Conservation (phyloP, 257 asterid species). For the Ligustrum vulgare region DNA sequence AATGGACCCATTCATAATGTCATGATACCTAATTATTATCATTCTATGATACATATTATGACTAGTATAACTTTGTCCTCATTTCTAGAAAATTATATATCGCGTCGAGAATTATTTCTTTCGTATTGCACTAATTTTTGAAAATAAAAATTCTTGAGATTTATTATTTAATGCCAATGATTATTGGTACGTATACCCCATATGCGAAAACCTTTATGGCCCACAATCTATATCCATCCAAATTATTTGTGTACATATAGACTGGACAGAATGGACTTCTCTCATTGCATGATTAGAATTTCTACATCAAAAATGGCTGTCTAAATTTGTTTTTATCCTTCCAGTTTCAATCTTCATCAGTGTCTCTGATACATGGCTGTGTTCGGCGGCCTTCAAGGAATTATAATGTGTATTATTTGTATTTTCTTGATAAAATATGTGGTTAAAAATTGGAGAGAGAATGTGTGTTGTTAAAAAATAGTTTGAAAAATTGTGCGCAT, state of each 20-base stretch:
- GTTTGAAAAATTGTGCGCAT: too few species aligned
- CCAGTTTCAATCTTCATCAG: background rate
- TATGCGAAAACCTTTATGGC: background rate
- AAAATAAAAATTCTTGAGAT: background rate
- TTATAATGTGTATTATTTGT: too few species aligned
- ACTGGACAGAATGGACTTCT: constrained; percentile 30
- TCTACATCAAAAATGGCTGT: constrained; percentile 32
- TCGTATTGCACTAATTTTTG: background rate
- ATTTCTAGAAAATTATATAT: background rate
- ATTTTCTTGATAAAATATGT: too few species aligned
- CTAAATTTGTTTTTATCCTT: constrained; percentile 19
- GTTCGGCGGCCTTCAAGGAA: too few species aligned
- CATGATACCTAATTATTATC: constrained; percentile 30
- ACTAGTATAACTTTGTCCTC: constrained; percentile 27
- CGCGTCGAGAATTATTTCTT: background rate
- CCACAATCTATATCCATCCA: constrained; percentile 23
- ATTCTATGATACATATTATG: constrained; percentile 28
- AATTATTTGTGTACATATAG: constrained; percentile 24
- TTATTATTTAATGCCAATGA: background rate
- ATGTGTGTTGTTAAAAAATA: too few species aligned
- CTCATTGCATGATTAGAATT: constrained; percentile 27
- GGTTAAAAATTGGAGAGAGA: too few species aligned
- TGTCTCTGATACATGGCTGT: too few species aligned
- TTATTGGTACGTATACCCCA: background rate
- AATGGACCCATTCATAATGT: constrained; percentile 23